Conservation (phyloP, 306 rosid species). For the Trifolium subterraneum region DNA sequence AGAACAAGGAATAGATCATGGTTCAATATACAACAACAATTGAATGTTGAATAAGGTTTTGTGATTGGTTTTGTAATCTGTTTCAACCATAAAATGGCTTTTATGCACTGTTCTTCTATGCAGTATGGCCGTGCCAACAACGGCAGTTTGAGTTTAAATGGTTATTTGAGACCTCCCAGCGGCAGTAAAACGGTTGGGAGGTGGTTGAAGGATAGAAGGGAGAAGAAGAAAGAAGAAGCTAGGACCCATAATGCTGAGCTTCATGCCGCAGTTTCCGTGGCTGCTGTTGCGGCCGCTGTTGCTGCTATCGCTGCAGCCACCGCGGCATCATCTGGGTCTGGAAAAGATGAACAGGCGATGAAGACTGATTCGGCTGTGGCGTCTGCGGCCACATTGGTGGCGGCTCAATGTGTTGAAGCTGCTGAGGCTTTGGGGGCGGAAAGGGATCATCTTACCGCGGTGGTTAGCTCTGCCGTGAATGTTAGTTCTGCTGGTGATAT, state of each 20-base stretch:
- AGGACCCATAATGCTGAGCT: constrained; percentile 89
- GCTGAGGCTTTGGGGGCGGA: constrained; percentile 96
- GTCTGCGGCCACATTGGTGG: constrained; percentile 89
- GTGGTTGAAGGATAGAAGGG: constrained; percentile 92
- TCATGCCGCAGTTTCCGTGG: constrained; percentile 88
- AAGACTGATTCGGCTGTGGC: constrained; percentile 92
- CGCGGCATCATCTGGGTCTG: constrained; percentile 53
- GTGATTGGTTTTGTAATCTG: background rate
- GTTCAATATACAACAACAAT: background rate
- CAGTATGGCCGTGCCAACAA: constrained; percentile 66
- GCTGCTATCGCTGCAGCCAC: constrained; percentile 91
- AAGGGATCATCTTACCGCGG: constrained; percentile 80
- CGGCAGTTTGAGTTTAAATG: constrained; percentile 21
- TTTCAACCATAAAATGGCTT: background rate
- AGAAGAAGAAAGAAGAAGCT: constrained; percentile 90
- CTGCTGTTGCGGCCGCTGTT: constrained; percentile 84
- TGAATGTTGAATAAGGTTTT: background rate
- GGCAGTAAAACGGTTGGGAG: constrained; percentile 83
- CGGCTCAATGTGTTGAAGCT: constrained; percentile 93
- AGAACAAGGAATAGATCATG: background rate
- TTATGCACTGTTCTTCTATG: constrained; percentile 19
- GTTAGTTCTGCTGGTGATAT: constrained; percentile 90
- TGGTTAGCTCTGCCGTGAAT: constrained; percentile 88
- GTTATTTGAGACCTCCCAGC: constrained; percentile 40
- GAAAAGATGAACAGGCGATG: constrained; percentile 66